Base-by-base conservation (phyloP, 768 basidiomycete genomes). In the Macrocybe gigantea region DNA sequence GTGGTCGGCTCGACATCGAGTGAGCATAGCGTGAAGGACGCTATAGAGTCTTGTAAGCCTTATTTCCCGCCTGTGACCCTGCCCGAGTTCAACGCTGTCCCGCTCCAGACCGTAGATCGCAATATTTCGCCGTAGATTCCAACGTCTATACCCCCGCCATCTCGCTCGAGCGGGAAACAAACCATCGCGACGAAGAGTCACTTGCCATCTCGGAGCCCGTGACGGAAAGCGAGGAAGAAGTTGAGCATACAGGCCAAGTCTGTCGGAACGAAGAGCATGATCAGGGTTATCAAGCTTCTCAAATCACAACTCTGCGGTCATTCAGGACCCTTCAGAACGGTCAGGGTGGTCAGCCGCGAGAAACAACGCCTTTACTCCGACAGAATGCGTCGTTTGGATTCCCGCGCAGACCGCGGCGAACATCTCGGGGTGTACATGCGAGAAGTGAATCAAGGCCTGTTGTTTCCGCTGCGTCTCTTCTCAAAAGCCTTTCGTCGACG, bases 61-160 rank as follows among this genome's bases (percentile, higher is more conserved):
- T 45, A 13, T 29, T 29, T 31, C 30, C 13, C 38, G 31, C 36
- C 49, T 44, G 40, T 41, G 14, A 8, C 15, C 34, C 8, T 34
- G 6, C 32, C 15, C n/a, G 10, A 34, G 52, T 30, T 43, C 51
- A 33, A 47, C 40, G 36, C 29, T 12, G 50, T 40, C 8, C 49
- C 13, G 47, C 48, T 50, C 13, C 53, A 88, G 86, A 88, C 60
- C 80, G 79, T 46, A 77, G 86, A 31, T 70, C 83, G 6, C 85
- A 87, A 58, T 83, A 77, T 56, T 73, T 86, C 8, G 70, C 79
- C 36, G 80, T 79, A 14, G 78, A 77, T 44, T 79, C 81, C 6
- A 72, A 74, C 32, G 73, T 83, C 22, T 74, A 74, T n/a, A 68
- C 74, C 8, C 66, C 76, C 48, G 22, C 49, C 8, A 22, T 22